Percentiles rank a stretch among this genome's conserved stretches.
These are phyloP conservation scores for Croton laevigatus DNA, from an alignment of 441 rosid species.

Conservation along the genomic window DNA sequence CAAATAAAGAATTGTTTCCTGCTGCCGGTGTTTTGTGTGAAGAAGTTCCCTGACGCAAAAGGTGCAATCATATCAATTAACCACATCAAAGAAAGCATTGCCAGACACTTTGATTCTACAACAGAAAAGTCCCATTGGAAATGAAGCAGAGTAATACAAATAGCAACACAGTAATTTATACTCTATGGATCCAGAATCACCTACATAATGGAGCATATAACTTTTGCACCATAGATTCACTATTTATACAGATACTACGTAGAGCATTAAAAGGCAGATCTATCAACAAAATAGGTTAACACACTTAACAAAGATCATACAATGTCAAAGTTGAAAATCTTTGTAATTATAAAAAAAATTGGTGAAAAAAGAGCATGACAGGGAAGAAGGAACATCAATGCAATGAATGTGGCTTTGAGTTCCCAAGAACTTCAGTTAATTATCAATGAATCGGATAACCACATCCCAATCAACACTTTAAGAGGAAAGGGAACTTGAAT, in stretches of 20 bases:
- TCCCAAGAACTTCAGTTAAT: background rate
- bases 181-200: background rate
- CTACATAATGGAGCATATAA: background rate
- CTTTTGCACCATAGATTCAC: background rate
- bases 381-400: background rate
- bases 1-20: slow-evolving; percentile 38
- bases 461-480: background rate
- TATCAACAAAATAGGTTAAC: background rate
- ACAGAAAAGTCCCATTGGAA: no score
- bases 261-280: background rate
- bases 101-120: background rate
- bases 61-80: background rate
- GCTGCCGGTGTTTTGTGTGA: slow-evolving; percentile 43
- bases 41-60: slow-evolving; percentile 45
- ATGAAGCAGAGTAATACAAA: background rate
- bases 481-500: background rate
- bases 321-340: background rate
- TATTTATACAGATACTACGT: background rate
- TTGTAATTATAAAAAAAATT: no score
- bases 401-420: background rate
- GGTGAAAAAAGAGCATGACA: background rate
- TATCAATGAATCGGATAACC: background rate
- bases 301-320: background rate
- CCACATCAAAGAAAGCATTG: slow-evolving; percentile 2
- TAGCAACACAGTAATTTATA: background rate